Base-by-base conservation (phyloP, 2,329 filamentous ascomycete species). In the Neofusicoccum sp. region DNA sequence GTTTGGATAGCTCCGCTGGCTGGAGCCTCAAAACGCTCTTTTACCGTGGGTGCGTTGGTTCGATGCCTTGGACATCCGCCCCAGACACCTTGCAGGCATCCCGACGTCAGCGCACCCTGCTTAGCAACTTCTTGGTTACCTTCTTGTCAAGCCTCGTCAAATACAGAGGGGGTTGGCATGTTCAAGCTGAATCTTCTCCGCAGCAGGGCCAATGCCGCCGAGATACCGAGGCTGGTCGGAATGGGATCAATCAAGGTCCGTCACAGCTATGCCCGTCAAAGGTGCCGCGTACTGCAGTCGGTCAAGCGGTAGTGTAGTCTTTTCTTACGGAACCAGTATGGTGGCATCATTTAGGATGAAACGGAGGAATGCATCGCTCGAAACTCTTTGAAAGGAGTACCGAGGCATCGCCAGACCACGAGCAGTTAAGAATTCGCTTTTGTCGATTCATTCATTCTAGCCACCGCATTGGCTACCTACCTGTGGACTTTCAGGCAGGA, bases 401-500 rank as follows among this genome's bases (percentile, higher is more conserved):
- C 7, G 36, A 14, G 34, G 12, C 8, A 40, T n/a, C n/a, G n/a
- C n/a, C n/a, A 16, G n/a, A 12, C 11, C 36, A 16, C 12, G 36
- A n/a, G 36, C 12, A 40, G 12, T 40, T 2, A 14, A 1, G 12
- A 12, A 2, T 11, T 16, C 3, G 6, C 36, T 14, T 12, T n/a
- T n/a, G n/a, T 40, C 36, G 33, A 7, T n/a, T 14, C 11, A 24
- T 56, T 6, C 40, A 43, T 56, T 56, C 26, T 9, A 12, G 38
- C 51, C 51, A 43, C 33, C 20, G 12, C 7, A 20, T 31, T 14
- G 12, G n/a, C 26, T 33, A 56, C 51, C 51, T 41, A 56, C 51
- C 51, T 56, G 12, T 41, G 49, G 48, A 28, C 49, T 53, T 53
- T 24, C 6, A 56, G 38, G 51, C 7, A 56, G 51, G 49, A 43